Evolutionary conservation across 225 moss, liverwort and hornwort genomes (phyloP).

Genomic region (Pleurozium schreberi): DNA sequence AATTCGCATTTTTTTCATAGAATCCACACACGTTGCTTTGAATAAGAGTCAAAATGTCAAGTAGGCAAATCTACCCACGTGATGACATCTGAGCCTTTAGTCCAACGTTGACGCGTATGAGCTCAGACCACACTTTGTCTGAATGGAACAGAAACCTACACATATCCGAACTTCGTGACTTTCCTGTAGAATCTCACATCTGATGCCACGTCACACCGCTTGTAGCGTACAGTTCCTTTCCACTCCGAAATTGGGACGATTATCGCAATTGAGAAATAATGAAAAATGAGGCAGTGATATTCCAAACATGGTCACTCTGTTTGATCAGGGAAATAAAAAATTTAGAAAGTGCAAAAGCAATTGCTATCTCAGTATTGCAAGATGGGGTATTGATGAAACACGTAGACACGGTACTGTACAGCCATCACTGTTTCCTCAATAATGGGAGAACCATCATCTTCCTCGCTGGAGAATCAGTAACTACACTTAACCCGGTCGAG

Average conservation of each 20-base stretch:
- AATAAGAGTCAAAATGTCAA: neutral
- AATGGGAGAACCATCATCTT: neutral
- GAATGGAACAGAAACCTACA: neutral
- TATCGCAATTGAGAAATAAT: neutral
- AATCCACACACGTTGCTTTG: neutral
- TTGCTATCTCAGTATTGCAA: neutral
- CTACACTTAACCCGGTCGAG: too few relatives aligned
- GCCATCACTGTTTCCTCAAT: neutral
- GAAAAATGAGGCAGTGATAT: too few relatives aligned
- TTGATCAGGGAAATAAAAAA: neutral
- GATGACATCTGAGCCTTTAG: neutral
- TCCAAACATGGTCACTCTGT: neutral
- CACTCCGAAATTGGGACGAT: neutral
- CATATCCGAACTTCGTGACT: neutral
- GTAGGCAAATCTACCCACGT: neutral
- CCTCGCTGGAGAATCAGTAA: neutral
- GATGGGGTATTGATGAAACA: neutral
- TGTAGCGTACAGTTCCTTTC: neutral
- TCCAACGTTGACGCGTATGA: neutral
- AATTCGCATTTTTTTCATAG: neutral
- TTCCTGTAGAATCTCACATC: neutral
- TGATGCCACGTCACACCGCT: neutral
- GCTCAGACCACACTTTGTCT: neutral
- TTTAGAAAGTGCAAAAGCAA: neutral
- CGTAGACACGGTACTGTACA: neutral